Evolutionary conservation across 345 rosid species (phyloP).

Genomic region (Melaleuca quinquenervia): DNA sequence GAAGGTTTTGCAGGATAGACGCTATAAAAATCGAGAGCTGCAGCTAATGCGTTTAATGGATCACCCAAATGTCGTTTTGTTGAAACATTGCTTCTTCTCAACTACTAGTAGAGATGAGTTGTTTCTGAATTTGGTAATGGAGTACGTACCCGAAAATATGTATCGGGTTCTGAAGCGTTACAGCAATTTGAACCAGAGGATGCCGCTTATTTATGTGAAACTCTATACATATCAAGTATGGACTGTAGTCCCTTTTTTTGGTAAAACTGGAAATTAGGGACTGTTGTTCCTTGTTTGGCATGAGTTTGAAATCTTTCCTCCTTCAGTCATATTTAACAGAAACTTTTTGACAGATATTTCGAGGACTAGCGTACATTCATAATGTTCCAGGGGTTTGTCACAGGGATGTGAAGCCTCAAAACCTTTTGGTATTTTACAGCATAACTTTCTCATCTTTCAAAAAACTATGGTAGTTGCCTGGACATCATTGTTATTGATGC

Average conservation of each 20-base stretch:
- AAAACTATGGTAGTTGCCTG: background rate
- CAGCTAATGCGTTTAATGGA: conserved; percentile 53
- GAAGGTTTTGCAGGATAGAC: conserved; percentile 47
- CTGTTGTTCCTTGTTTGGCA: background rate
- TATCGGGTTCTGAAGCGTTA: conserved; percentile 41
- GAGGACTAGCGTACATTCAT: conserved; percentile 82
- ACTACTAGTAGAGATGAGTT: conserved; percentile 50
- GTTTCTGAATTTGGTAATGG: conserved; percentile 45
- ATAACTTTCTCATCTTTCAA: background rate
- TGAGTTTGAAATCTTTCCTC: background rate
- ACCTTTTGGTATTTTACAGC: conserved; percentile 51
- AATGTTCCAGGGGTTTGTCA: conserved; percentile 75
- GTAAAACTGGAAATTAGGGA: background rate
- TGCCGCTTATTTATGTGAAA: conserved; percentile 51
- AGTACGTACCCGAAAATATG: conserved; percentile 50
- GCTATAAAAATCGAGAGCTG: conserved; percentile 55
- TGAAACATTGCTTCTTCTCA: conserved; percentile 54
- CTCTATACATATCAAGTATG: conserved; percentile 51
- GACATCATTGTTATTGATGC: background rate
- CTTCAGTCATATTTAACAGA: background rate
- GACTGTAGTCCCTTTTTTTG: background rate
- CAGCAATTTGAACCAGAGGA: conserved; percentile 40
- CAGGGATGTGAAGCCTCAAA: conserved; percentile 92
- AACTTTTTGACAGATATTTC: conserved; percentile 50
- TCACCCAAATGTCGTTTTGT: conserved; percentile 46